A percentile compares a stretch with the other conserved stretches of the same genome.
Evolutionary conservation across 2,329 filamentous ascomycete genomes (phyloP).

Genomic region (Cordyceps tenuipes): DNA sequence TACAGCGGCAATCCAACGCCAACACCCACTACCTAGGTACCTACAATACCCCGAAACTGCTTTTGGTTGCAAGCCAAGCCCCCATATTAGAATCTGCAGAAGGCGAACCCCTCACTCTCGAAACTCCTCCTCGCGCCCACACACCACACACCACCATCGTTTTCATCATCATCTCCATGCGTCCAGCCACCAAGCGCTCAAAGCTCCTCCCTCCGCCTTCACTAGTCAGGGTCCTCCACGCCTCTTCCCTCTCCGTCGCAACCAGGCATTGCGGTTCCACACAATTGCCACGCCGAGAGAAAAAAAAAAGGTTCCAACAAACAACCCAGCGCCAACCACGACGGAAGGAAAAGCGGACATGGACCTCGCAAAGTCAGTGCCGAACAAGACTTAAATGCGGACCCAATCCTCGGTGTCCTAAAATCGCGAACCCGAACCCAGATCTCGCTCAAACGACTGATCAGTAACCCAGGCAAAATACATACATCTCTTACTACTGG

Average conservation of each 20-base stretch:
- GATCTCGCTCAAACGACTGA: background rate
- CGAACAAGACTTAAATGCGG: slow-evolving; percentile 6
- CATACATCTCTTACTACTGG: background rate
- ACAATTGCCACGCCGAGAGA: slow-evolving; percentile 3
- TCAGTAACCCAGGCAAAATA: background rate
- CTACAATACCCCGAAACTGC: too few relatives aligned
- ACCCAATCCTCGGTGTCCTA: slow-evolving; percentile 8
- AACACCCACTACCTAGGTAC: too few relatives aligned
- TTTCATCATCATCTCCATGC: background rate
- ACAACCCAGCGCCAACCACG: background rate
- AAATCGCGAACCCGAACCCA: slow-evolving; percentile 5
- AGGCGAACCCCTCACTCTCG: background rate
- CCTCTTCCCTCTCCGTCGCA: background rate
- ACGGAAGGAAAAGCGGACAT: slow-evolving; percentile 1
- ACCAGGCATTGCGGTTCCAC: slow-evolving; percentile 2
- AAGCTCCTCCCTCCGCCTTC: background rate
- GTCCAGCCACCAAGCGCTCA: background rate
- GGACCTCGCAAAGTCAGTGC: slow-evolving; percentile 1
- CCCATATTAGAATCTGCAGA: background rate
- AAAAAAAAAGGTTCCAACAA: background rate
- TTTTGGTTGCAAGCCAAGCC: too few relatives aligned
- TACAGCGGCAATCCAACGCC: background rate
- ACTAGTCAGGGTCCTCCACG: slow-evolving; percentile 3
- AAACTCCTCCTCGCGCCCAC: background rate
- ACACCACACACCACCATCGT: background rate